phyloP scores from a whole-genome alignment of 495 filamentous ascomycete species.

The Xylaria cubensis region DNA sequence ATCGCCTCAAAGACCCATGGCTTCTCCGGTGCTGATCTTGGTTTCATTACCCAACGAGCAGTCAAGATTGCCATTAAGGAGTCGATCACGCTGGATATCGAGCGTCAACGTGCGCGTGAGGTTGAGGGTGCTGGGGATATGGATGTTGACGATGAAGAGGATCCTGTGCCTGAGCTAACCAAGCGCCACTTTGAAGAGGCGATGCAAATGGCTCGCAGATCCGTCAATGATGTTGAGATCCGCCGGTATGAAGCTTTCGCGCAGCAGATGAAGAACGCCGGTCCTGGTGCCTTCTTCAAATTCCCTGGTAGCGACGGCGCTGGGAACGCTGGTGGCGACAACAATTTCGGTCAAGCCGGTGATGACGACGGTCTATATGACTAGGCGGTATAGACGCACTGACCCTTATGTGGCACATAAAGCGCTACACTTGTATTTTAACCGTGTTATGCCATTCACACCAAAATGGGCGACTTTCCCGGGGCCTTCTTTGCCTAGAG shows the following conservation, averaged over 20 bases:
- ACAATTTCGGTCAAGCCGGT: constrained; percentile 75
- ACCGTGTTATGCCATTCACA: constrained; percentile 28
- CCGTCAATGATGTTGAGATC: constrained; percentile 95
- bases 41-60: constrained; percentile 97
- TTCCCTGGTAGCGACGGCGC: constrained; percentile 72
- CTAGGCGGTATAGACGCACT: constrained; percentile 38
- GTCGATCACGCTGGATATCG: constrained; percentile 87
- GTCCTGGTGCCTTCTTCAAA: constrained; percentile 94
- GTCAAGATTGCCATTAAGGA: constrained; percentile 99
- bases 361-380: constrained; percentile 89
- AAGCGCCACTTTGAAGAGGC: constrained; percentile 98
- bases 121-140: constrained; percentile 81
- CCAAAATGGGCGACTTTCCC: constrained; percentile 29
- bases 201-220: constrained; percentile 90
- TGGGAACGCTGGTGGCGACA: constrained; percentile 54
- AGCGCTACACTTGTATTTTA: constrained; percentile 35
- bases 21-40: constrained; percentile 99
- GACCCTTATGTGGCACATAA: constrained; percentile 2
- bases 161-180: constrained; percentile 96
- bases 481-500: neutral
- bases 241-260: constrained; percentile 97
- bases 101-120: constrained; percentile 85
- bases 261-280: constrained; percentile 97
- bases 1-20: constrained; percentile 98
- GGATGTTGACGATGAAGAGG: constrained; percentile 85